Evolutionary conservation across 768 basidiomycete species (phyloP), one percentile per base, ranked within the genome.

Genomic region (Hydnum rufescens): DNA sequence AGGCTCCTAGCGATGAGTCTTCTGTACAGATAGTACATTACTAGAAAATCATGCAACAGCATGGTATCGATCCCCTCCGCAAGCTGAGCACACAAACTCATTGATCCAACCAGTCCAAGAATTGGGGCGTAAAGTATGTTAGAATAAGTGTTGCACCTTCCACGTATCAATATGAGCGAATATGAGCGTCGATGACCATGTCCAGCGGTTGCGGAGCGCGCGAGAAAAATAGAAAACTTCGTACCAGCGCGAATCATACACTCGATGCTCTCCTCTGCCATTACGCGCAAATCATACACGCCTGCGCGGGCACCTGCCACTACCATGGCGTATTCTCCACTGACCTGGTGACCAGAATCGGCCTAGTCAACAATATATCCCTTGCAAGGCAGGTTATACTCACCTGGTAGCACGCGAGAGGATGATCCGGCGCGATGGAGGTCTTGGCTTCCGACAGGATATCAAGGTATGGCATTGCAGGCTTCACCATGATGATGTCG

Each of bases 401-500:
- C 49, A 99, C 95, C 66, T 92, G 86, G 65, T 97, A 99, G 60
- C 85, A 88, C 0, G 95, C 95, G n/a, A 95, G 71, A 2, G 93
- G 93, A 60, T 86, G 82, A 62, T 93, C 79, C 0, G 77, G 76
- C 3, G 85, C 80, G 42, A 95, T 72, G 58, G 78, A 66, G 3
- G 80, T 76, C 22, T 58, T 54, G 16, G 87, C 88, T 61, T 95
- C 88, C 30, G 83, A 74, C 58, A 99, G 83, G 66, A 97, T 81
- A 66, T 99, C 95, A 49, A 97, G 84, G 68, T 97, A 97, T 0
- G 95, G 92, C 55, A 97, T 66, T 0, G 89, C 75, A 19, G 95
- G 95, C 63, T 99, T 99, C 63, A 99, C 89, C 92, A 99, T 97
- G 63, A 99, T 78, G 61, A 99, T 86, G 63, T 99, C 95, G 18